Base-by-base conservation (phyloP, 306 rosid species). In the Vicia villosa region DNA sequence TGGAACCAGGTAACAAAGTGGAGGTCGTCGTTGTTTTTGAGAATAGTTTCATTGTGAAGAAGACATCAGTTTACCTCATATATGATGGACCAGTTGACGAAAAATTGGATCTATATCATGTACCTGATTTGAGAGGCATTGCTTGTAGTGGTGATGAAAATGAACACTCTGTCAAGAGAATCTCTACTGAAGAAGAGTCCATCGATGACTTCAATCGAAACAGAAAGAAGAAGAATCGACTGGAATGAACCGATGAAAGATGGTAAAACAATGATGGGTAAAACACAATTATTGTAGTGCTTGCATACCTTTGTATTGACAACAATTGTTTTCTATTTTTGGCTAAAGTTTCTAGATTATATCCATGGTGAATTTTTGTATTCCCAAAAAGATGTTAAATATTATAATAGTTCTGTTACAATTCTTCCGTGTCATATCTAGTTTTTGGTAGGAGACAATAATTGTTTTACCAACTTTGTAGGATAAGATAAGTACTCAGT, bases 1-100 rank as follows among this genome's bases (percentile, higher is more conserved):
- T 47, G n/a, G 74, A 68, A 51, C 24, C 72, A 0, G 63, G 74
- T 3, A 59, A 68, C 46, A 37, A 68, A 59, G 74, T 75, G 16
- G 36, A 58, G 41, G 22, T 68, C 2, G 45, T 68, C 3, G 45
- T 67, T 47, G 36, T 58, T 12, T 67, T 58, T 46, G 69, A 2
- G 7, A 47, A 26, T 0, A 13, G 1, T 24, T 57, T 66, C 28
- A 45, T 0, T 64, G 68, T 57, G 34, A 66, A 22, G 13, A 34
- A 66, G 34, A 66, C 40, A 10, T 0, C 34, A 45, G 1, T 45
- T 75, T 66, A 66, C 57, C 68, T 74, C 7, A 1, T 57, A 20
- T 74, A 43, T 34, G 59, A 30, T 45, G 20, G 13, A 24, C 17
- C 20, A 3, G 8, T n/a, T 15, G 49, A 5, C 0, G 5, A 54